Conservation (phyloP, 768 basidiomycete genomes). For the Butyriboletus loyo region DNA sequence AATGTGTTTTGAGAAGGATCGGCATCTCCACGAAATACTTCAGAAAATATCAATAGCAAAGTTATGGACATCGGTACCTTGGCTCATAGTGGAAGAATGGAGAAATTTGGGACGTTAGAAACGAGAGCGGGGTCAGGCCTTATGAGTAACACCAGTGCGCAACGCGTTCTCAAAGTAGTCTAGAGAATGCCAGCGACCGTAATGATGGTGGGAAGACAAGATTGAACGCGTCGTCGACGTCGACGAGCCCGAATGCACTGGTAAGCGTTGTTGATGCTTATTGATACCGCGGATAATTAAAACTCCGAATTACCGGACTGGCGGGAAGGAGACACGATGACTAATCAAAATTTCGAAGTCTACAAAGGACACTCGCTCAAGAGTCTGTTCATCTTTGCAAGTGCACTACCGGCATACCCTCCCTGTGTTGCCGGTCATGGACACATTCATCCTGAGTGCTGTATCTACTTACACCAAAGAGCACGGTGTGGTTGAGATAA, state of each 20-base stretch:
- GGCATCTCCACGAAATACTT: slow-evolving; percentile 43
- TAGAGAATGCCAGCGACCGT: not conserved
- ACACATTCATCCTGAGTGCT: not conserved
- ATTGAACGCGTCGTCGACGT: slow-evolving; percentile 17
- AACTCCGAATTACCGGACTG: slow-evolving; percentile 10
- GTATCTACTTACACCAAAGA: slow-evolving; percentile 63
- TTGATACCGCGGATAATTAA: slow-evolving; percentile 11
- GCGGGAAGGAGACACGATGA: not conserved
- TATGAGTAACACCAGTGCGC: not conserved
- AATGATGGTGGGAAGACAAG: slow-evolving; percentile 15
- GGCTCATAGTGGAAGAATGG: slow-evolving; percentile 22
- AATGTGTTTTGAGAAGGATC: slow-evolving; percentile 45
- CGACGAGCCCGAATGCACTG: slow-evolving; percentile 16
- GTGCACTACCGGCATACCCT: slow-evolving; percentile 53
- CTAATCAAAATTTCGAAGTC: slow-evolving; percentile 10
- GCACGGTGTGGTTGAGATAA: slow-evolving; percentile 75
- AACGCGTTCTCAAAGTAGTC: not conserved
- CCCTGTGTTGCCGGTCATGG: slow-evolving; percentile 27
- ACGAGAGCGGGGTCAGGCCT: not conserved
- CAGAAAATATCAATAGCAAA: slow-evolving; percentile 28
- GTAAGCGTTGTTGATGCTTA: slow-evolving; percentile 30
- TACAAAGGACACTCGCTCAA: slow-evolving; percentile 37
- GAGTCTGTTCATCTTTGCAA: slow-evolving; percentile 42
- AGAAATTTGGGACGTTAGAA: not conserved
- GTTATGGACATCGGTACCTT: slow-evolving; percentile 28